Evolutionary conservation across 768 basidiomycete genomes (phyloP), one percentile per base, ranked within the genome.

Genomic region (Tylopilus sp.): DNA sequence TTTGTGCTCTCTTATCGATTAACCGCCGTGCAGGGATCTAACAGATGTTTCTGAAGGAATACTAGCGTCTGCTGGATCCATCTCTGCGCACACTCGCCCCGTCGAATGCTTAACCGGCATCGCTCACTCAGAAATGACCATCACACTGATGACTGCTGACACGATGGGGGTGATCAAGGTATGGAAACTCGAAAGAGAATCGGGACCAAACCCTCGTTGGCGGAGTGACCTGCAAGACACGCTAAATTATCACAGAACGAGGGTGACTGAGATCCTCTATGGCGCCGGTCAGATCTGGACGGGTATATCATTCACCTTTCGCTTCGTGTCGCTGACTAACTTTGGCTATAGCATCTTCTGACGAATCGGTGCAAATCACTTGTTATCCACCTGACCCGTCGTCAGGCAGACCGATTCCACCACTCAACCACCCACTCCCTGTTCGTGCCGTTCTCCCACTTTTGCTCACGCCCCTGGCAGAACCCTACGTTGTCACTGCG

Each of bases 91-190:
- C 68, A 88, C 83, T 9, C 81, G 95, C 13, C 95, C 95, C 4
- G 83, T 98, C 8, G 91, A 92, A 66, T 82, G 81, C 53, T 67
- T 97, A 12, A 78, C 81, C 35, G 86, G 79, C n/a, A 72, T 75
- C 51, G 57, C 69, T 13, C 57, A 71, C 35, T 79, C 81, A 3
- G 73, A 72, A n/a, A 65, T 63, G 11, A 70, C 73, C 18, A 79
- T 72, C 0, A 71, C 77, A 23, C 69, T 98, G 5, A 90, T 86
- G 65, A 91, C 92, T 0, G 91, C 81, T 7, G 95, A 98, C 68
- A 95, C 91, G 3, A 89, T 98, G 85, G 97, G 95, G 2, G 66
- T 88, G 9, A 83, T 98, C 64, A 89, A 86, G 53, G 69, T 83
- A 25, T 99, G 95, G 95, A 71, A 79, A 22, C 62, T 95, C 44